Base-by-base conservation (phyloP, 371 early-diverging fungal species). In the Batkoa obscura region DNA sequence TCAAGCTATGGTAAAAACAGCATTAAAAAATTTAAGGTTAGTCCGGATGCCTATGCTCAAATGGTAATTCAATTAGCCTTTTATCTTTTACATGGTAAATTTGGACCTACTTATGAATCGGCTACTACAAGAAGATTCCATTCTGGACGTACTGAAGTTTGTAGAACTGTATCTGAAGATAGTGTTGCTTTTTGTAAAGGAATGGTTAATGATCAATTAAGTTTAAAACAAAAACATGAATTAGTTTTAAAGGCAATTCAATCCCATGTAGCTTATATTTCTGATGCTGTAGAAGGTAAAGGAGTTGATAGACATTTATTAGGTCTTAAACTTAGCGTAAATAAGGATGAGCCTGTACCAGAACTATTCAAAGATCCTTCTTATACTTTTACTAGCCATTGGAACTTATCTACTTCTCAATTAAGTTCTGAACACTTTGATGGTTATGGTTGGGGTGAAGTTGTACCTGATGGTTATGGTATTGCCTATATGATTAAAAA, bases 401-500 rank as follows among this genome's bases (percentile, higher is more conserved):
- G 97, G 97, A 81, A 75, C 66, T 64, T 96, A 37, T 90, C 90
- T 17, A 94, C 95, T 0, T 90, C 90, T 33, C 93, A 94, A 68
- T 72, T 96, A 55, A 72, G 86, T 2, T 81, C 84, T 58, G 92
- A 93, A 64, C 69, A 86, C 69, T 94, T 88, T 72, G 78, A 81
- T 56, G 86, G 86, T 47, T 96, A 91, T 63, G 97, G 97, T 9
- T 96, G 93, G 91, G 92, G 93, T 55, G 88, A 88, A 66, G 95
- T 96, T 38, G 86, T 90, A n/a, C 80, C 87, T 36, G 88, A 90
- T 68, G 96, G 96, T 6, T 95, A 83, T 66, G 94, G 92, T 48
- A 66, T 83, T 61, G 94, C 95, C 23, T 96, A 96, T 73, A 90
- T 89, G 82, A 79, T 94, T 68, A 89, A 88, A 70, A 73, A 79